These are phyloP conservation scores for Zygosaccharomyces gambellarensis DNA, from an alignment of 805 yeast species.

Conservation along the genomic window DNA sequence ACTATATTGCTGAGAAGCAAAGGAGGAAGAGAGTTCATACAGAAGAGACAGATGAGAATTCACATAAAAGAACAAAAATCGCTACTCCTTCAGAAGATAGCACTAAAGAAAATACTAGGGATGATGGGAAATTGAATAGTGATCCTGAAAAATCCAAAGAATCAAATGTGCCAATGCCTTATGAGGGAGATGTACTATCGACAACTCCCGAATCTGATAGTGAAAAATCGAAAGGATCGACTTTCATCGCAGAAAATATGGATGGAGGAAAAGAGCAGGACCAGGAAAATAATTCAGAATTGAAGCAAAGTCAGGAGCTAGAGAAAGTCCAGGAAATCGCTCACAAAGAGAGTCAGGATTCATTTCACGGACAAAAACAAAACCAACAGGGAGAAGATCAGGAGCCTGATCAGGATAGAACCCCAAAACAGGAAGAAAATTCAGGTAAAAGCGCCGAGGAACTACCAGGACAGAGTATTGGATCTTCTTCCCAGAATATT, in stretches of 20 bases:
- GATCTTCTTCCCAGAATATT: too few species aligned
- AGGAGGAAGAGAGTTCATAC: slow-evolving; percentile 16
- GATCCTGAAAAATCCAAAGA: not conserved
- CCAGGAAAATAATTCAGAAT: not conserved
- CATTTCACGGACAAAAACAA: too few species aligned
- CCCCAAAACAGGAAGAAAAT: not conserved
- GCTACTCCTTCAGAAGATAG: not conserved
- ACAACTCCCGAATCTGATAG: not conserved
- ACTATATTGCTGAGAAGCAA: slow-evolving; percentile 14
- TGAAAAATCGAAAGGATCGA: not conserved
- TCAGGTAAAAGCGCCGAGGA: not conserved
- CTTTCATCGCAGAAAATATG: not conserved
- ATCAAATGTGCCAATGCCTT: not conserved
- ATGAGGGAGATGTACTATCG: not conserved
- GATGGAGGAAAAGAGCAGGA: not conserved
- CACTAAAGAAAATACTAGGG: not conserved
- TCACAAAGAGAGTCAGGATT: too few species aligned
- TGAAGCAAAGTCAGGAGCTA: too few species aligned
- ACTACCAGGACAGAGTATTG: too few species aligned
- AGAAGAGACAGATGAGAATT: slow-evolving; percentile 9
- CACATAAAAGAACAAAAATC: slow-evolving; percentile 11
- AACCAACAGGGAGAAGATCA: not conserved
- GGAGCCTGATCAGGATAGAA: not conserved
- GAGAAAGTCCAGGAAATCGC: too few species aligned
- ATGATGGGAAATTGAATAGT: not conserved